Base-by-base conservation (phyloP, 768 basidiomycete genomes). In the Trametes maxima region DNA sequence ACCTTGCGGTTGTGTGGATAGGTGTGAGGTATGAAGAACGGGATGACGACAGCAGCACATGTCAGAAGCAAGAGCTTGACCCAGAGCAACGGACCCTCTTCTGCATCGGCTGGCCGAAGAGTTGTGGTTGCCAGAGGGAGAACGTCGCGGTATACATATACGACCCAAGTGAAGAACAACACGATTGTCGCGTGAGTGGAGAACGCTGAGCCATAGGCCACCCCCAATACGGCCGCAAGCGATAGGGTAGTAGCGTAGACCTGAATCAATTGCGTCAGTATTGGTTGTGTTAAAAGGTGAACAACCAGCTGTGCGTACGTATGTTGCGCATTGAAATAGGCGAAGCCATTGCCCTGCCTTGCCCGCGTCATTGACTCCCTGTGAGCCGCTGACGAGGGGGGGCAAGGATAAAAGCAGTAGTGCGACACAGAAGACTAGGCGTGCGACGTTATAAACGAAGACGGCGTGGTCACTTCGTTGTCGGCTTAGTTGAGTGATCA, bases 71-170 rank as follows among this genome's bases (percentile, higher is more conserved):
- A 68, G 3, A 85, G 61, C 68, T 85, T 81, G 3, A 73, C 68
- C 86, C 87, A 89, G 21, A 87, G 71, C 43, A 83, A 52, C 50
- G 68, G 62, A 12, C 83, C 80, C 63, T 82, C 82, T 0, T 68
- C 67, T 1, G 69, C 66, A 64, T 90, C 88, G 14, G 75, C 62
- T 7, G 86, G 84, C 16, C 50, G 42, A 17, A 77, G 71, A 13
- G 75, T 77, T 67, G 77, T 85, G 0, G 85, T 87, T 8, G 78
- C 71, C 12, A 88, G 67, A 14, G 88, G 88, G 65, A 77, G 84
- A 2, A 89, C 55, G 66, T 85, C 80, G 22, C 87, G 79, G 65
- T 84, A 86, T 25, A 73, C 70, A 65, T 80, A 88, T 7, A 85
- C 76, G 11, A 66, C 63, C 67, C 82, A 81, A 5, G 75, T 75